A percentile compares a stretch with the other conserved stretches of the same genome.
Conservation (phyloP, 768 basidiomycete species). For the Boletus barrowsii region DNA sequence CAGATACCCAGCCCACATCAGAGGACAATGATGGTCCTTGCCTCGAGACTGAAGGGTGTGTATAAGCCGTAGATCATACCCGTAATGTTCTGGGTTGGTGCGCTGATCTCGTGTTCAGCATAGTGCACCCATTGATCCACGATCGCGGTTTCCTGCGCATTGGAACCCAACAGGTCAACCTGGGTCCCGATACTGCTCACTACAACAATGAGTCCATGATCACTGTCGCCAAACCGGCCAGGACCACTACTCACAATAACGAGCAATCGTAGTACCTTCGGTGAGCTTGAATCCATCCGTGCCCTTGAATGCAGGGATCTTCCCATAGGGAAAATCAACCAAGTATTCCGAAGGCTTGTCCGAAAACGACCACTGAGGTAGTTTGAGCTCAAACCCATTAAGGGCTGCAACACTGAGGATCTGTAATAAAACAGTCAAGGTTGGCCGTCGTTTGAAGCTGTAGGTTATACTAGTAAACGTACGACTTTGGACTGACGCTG, state of each 20-base stretch:
- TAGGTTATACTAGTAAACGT: conserved; percentile 1
- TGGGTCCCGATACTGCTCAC: conserved; percentile 14
- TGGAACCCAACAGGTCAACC: conserved; percentile 10
- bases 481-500: conserved; percentile 26
- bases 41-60: conserved; percentile 8
- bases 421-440: background rate
- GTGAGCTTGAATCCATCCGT: conserved; percentile 16
- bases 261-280: conserved; percentile 22
- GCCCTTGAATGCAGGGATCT: conserved; percentile 22
- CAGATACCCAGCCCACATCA: background rate
- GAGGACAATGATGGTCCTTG: background rate
- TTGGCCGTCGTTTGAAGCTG: background rate
- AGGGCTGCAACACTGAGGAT: conserved; percentile 21
- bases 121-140: conserved; percentile 15
- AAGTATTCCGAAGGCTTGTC: conserved; percentile 12
- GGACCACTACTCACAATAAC: conserved; percentile 14
- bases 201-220: background rate
- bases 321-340: conserved; percentile 19
- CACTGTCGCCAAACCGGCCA: too few species aligned
- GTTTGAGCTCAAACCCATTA: conserved; percentile 14
- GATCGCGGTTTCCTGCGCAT: conserved; percentile 7
- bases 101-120: conserved; percentile 12
- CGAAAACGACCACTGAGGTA: conserved; percentile 10
- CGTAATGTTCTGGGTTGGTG: background rate
- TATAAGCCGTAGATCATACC: conserved; percentile 2